Percentiles rank a stretch among this genome's conserved stretches.
These are phyloP conservation scores for Cucurbita argyrosperma DNA, from an alignment of 306 rosid genomes.

Conservation along the genomic window DNA sequence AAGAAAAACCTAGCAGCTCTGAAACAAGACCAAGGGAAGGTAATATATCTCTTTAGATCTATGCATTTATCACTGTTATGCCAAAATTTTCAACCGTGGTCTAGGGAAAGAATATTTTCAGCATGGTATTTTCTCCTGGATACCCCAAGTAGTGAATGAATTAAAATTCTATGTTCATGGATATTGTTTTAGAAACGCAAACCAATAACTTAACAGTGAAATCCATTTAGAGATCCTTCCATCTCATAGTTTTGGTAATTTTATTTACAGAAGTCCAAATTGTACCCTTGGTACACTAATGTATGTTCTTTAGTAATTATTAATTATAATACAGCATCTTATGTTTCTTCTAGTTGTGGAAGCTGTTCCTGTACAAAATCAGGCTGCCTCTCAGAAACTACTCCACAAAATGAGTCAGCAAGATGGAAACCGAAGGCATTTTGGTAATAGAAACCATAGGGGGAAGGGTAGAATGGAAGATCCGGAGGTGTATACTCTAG, in stretches of 20 bases:
- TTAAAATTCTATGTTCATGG: not conserved
- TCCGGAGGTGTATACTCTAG: slow-evolving; percentile 37
- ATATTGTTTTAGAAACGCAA: not conserved
- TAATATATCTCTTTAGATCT: slow-evolving; percentile 12
- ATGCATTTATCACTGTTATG: slow-evolving; percentile 1
- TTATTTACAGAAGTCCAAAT: not conserved
- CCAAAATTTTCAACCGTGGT: not conserved
- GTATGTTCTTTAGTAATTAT: not conserved
- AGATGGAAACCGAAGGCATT: slow-evolving; percentile 20
- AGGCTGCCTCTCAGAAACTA: slow-evolving; percentile 86
- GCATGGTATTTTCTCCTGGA: not conserved
- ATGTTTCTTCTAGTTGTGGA: slow-evolving; percentile 42
- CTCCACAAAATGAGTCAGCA: slow-evolving; percentile 60
- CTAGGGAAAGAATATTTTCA: not conserved
- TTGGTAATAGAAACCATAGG: slow-evolving; percentile 29
- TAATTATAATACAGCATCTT: not conserved
- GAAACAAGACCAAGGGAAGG: slow-evolving; percentile 84
- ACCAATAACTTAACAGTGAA: not conserved
- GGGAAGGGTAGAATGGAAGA: slow-evolving; percentile 62
- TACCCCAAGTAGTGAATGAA: not conserved
- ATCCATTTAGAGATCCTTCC: not conserved
- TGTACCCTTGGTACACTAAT: not conserved
- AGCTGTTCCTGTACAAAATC: slow-evolving; percentile 71
- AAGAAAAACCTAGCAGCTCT: slow-evolving; percentile 66
- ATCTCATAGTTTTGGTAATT: not conserved